Base-by-base conservation (phyloP, 129 eudicot genomes). In the carrot (Daucus carota) region DNA sequence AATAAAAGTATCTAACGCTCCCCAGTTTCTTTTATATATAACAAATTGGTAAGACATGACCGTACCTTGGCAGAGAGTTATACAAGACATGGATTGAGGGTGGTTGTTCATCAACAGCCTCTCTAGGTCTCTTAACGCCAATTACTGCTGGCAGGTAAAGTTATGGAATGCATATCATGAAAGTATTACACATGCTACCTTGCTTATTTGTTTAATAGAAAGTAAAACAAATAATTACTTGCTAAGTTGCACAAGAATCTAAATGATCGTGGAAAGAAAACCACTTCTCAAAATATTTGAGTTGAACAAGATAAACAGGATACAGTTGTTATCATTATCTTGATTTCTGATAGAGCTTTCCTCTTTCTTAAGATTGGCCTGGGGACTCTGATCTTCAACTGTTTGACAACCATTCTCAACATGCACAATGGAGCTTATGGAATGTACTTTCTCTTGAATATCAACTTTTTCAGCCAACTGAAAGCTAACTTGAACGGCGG, bases 51-150 rank as follows among this genome's bases (percentile, higher is more conserved):
- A 33, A 68, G 54, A 20, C 12, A 5, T 26, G 36, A 48, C 46
- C 78, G 79, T 81, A 91, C 99, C 97, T 94, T 78, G 97, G 77
- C 76, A 94, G 80, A 73, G 86, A 87, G 76, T 82, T 79, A 83
- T 89, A 94, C 72, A 57, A 73, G 57, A 94, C 90, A 82, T 78
- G 89, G 72, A 94, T 93, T 54, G 97, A 89, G 75, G 99, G 89
- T 83, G 85, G 96, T 83, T 83, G 87, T 80, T 84, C 97, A 82
- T 91, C 90, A 77, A 78, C 79, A 78, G 90, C 77, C 76, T 75
- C 73, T 76, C 96, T 91, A 42, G 96, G 87, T 88, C 94, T 94
- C 92, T 94, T 91, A 79, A 75, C 88, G 70, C 90, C 94, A 76
- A 85, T 81, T 62, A 83, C 65, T 47, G 90, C 97, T 90, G 80